Evolutionary conservation across 139 green algal species (phyloP).

Genomic region (Closterium sp.): DNA sequence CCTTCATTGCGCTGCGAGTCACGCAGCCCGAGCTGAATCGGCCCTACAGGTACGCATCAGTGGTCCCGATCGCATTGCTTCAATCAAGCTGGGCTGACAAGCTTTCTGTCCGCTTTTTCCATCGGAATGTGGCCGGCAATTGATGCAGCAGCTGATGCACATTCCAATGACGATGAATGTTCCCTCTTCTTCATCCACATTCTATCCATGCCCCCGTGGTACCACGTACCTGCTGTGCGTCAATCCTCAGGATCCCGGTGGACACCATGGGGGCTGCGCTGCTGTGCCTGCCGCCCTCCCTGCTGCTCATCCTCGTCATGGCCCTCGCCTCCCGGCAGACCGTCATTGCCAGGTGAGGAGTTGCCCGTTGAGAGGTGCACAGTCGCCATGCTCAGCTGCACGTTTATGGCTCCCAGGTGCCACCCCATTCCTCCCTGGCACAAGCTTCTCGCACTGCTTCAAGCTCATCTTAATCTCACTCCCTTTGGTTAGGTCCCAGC

Average conservation of each 20-base stretch:
- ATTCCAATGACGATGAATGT: background rate
- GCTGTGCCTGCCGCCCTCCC: constrained; percentile 75
- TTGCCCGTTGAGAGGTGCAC: background rate
- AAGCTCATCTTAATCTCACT: background rate
- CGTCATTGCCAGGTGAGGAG: constrained; percentile 57
- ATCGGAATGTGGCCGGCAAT: background rate
- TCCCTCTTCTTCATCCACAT: too few relatives aligned
- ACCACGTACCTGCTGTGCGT: background rate
- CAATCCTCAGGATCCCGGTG: constrained; percentile 67
- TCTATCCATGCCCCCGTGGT: too few relatives aligned
- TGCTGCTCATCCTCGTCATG: constrained; percentile 66
- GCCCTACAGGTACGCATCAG: constrained; percentile 55
- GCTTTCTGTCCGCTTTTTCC: background rate
- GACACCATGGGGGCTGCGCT: constrained; percentile 67
- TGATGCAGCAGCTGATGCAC: background rate
- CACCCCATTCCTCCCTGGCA: background rate
- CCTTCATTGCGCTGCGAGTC: constrained; percentile 84
- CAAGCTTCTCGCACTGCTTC: background rate
- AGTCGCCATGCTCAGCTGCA: background rate
- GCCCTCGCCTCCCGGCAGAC: constrained; percentile 14
- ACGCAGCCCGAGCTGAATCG: constrained; percentile 64
- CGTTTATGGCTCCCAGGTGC: too few relatives aligned
- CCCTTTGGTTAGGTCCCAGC: background rate
- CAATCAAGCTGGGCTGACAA: background rate
- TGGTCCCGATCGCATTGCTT: background rate